Evolutionary conservation across 257 asterid species (phyloP), one percentile per base, ranked within the genome.

Genomic region (Fraxinus cuspidata): DNA sequence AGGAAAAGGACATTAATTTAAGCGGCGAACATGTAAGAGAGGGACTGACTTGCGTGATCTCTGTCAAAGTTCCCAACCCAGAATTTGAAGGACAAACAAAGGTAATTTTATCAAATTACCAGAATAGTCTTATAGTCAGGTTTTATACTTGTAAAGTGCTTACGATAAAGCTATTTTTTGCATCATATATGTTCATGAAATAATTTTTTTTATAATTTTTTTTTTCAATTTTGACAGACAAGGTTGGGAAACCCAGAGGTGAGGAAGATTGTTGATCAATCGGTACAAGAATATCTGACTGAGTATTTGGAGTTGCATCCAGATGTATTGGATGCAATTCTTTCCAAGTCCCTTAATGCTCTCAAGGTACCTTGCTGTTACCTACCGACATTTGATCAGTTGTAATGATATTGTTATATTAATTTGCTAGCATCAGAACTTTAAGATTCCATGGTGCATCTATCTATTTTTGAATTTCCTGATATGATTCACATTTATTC

Each of bases 61-160:
- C 98, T 2, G 97, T 96, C 85, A 93, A 96, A 90, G 95, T 96
- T 80, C 88, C 92, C 13, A 92, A 92, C 83, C 99, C 99, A 12
- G 99, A 96, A 80, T 96, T 96, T 82, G 99, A 96, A 91, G 99
- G 99, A 79, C 99, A 96, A 80, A 96, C 99, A 60, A 96, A 96
- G 99, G 99, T 89, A 82, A 53, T 71, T 18, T 65, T 16, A 8
- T 47, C 25, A 35, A 21, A 53, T 53, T 53, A n/a, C 8, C 63
- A 0, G 63, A 51, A 5, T 19, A 44, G 51, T 42, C 5, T 44
- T 44, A 2, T 12, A 44, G 51, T 12, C 2, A 32, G 18, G 51
- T 44, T 44, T 44, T 44, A 44, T 44, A 44, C 51, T 16, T 12
- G 51, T 42, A 0, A 13, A 47, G 16, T 0, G 2, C 56, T 47